Evolutionary conservation across 805 yeast species (phyloP).

Genomic region (Starmerella asiatica): DNA sequence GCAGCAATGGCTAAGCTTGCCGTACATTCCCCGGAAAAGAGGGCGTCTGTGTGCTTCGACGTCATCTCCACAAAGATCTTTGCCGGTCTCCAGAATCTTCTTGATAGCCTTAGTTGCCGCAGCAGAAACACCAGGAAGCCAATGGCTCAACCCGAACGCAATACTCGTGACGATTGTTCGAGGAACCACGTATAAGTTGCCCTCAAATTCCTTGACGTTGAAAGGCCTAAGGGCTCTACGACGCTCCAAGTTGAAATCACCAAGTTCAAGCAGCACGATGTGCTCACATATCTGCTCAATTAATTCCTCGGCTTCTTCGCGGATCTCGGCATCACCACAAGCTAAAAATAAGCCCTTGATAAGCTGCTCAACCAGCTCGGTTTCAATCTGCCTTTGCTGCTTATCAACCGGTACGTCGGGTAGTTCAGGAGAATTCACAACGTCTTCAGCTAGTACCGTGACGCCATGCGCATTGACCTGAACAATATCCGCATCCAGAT

Average conservation of each 20-base stretch:
- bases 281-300: constrained; percentile 63
- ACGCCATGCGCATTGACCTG: constrained; percentile 4
- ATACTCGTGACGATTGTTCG: constrained; percentile 61
- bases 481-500: constrained; percentile 4
- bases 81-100: constrained; percentile 46
- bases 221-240: constrained; percentile 54
- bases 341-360: constrained; percentile 63
- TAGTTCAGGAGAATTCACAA: constrained; percentile 13
- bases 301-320: constrained; percentile 50
- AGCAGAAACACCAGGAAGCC: constrained; percentile 52
- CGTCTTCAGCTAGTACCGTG: constrained; percentile 10
- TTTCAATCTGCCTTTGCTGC: constrained; percentile 31
- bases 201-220: constrained; percentile 67
- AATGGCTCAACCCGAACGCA: constrained; percentile 65
- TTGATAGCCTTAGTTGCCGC: constrained; percentile 59
- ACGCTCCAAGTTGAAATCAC: constrained; percentile 56
- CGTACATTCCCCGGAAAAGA: constrained; percentile 58
- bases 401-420: constrained; percentile 17
- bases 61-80: constrained; percentile 49
- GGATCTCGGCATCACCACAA: constrained; percentile 57
- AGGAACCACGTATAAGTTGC: constrained; percentile 54
- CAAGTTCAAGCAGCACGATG: constrained; percentile 62
- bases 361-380: constrained; percentile 49
- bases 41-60: constrained; percentile 59
- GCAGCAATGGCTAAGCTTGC: constrained; percentile 79